Evolutionary conservation across 345 rosid species (phyloP).

Genomic region (Kandelia obovata): DNA sequence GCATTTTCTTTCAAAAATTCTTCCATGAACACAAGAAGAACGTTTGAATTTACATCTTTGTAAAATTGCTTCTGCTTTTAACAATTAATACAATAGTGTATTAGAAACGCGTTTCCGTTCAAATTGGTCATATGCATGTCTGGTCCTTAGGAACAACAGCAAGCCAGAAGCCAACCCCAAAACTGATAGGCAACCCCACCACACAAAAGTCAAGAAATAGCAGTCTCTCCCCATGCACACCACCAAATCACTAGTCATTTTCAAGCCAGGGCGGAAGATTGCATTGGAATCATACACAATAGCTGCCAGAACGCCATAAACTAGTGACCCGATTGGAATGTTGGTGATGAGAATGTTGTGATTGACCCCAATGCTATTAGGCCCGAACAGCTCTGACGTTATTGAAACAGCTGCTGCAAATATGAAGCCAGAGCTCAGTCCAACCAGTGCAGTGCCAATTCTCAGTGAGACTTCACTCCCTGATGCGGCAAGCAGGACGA

Average conservation of each 20-base stretch:
- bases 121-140: slow-evolving; percentile 65
- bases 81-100: slow-evolving; percentile 7
- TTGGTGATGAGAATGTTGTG: slow-evolving; percentile 94
- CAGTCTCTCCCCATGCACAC: slow-evolving; percentile 80
- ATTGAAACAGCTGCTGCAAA: slow-evolving; percentile 93
- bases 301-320: slow-evolving; percentile 83
- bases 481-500: slow-evolving; percentile 65
- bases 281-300: slow-evolving; percentile 66
- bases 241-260: slow-evolving; percentile 33
- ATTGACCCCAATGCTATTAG: slow-evolving; percentile 84
- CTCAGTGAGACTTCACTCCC: slow-evolving; percentile 44
- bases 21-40: too few relatives aligned
- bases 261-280: slow-evolving; percentile 5
- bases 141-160: slow-evolving; percentile 68
- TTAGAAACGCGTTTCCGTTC: slow-evolving; percentile 45
- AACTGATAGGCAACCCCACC: slow-evolving; percentile 84
- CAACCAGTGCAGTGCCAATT: slow-evolving; percentile 63
- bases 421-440: slow-evolving; percentile 88
- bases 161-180: slow-evolving; percentile 57
- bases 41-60: too few relatives aligned
- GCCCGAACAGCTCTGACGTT: slow-evolving; percentile 91
- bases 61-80: too few relatives aligned
- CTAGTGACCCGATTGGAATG: slow-evolving; percentile 79
- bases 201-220: slow-evolving; percentile 64
- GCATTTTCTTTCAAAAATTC: too few relatives aligned